These are phyloP conservation scores for Aureobasidium sp. DNA, from an alignment of 2,329 filamentous ascomycete genomes.

Conservation along the genomic window DNA sequence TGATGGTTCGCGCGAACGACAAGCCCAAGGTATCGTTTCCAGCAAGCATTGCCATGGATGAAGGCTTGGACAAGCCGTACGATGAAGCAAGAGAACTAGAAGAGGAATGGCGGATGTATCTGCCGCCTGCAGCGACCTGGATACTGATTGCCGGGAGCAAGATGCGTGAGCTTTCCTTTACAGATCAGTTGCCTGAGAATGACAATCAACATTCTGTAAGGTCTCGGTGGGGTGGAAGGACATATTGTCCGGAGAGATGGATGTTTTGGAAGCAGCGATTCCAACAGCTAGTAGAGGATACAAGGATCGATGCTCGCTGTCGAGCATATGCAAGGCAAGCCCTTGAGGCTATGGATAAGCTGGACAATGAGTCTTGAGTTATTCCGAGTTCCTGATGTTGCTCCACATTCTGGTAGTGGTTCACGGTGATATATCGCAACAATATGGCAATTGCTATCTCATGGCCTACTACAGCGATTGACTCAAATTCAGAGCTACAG, in stretches of 20 bases:
- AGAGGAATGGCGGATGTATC: constrained; percentile 1
- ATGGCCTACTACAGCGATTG: too few species aligned
- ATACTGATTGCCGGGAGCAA: not conserved
- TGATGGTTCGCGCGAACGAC: not conserved
- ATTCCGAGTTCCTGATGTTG: too few species aligned
- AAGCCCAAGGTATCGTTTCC: not conserved
- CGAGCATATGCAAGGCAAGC: not conserved
- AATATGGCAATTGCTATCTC: too few species aligned
- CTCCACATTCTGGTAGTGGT: too few species aligned
- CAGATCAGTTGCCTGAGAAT: not conserved
- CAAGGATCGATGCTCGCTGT: not conserved
- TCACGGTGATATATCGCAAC: too few species aligned
- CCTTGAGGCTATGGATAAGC: not conserved
- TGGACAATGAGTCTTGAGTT: not conserved
- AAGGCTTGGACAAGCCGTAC: not conserved
- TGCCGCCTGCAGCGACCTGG: constrained; percentile 7
- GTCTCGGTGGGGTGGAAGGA: not conserved
- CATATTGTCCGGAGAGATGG: constrained; percentile 1
- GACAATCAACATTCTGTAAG: not conserved
- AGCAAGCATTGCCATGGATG: not conserved
- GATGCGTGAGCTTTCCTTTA: not conserved
- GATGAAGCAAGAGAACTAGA: not conserved
- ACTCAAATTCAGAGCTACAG: too few species aligned
- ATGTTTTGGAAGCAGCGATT: not conserved
- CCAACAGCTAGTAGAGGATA: not conserved